Percentiles rank a stretch among this genome's conserved stretches.
phyloP scores from a whole-genome alignment of 345 rosid species.

The Eutrema japonicum region DNA sequence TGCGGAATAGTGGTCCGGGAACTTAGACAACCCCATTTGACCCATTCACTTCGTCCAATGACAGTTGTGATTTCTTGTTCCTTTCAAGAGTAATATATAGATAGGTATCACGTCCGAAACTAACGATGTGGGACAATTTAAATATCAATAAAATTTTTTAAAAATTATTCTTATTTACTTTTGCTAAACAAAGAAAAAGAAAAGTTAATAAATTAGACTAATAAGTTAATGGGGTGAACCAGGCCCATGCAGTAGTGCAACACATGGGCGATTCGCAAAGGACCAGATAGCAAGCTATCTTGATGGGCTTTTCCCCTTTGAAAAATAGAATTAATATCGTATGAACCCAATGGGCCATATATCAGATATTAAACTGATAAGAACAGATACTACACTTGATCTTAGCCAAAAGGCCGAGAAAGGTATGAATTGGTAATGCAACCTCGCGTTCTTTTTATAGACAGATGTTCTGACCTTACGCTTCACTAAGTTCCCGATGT shows the following conservation, averaged over 20 bases:
- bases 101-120: no score
- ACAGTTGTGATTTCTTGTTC: not conserved
- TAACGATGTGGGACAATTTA: no score
- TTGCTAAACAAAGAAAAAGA: no score
- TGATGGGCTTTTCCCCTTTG: not conserved
- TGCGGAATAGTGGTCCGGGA: conserved; percentile 35
- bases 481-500: not conserved
- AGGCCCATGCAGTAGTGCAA: not conserved
- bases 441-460: not conserved
- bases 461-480: not conserved
- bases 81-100: no score
- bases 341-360: conserved; percentile 39
- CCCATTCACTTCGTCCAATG: conserved; percentile 29
- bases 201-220: not conserved
- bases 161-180: no score
- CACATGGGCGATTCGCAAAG: not conserved
- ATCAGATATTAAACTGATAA: conserved; percentile 72
- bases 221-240: not conserved
- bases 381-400: conserved; percentile 72
- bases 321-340: not conserved
- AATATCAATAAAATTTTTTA: no score
- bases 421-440: conserved; percentile 26
- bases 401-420: conserved; percentile 82
- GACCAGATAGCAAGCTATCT: conserved; percentile 1
- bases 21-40: not conserved